Conservation (phyloP, 176 grass and related monocot species). For the Avena sativa region DNA sequence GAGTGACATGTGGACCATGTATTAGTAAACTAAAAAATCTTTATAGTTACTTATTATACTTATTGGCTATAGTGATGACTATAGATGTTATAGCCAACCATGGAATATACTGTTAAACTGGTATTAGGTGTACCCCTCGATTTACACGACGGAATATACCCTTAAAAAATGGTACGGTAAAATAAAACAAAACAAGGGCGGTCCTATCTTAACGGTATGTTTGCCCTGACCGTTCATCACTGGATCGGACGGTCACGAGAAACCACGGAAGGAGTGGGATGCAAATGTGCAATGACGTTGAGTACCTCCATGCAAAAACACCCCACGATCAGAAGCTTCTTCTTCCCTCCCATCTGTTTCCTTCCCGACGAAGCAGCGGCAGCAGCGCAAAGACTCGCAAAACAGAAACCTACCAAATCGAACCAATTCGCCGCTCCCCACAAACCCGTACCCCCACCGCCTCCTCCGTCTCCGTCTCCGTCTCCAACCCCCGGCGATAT, state of each 20-base stretch:
- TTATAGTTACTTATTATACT: too few relatives aligned
- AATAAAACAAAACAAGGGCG: background rate
- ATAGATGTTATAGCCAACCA: too few relatives aligned
- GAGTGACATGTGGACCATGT: too few relatives aligned
- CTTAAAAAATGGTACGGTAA: too few relatives aligned
- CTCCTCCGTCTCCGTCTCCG: background rate
- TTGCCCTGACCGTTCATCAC: background rate
- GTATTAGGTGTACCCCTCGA: too few relatives aligned
- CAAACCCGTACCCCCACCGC: background rate
- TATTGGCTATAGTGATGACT: too few relatives aligned
- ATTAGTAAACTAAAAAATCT: too few relatives aligned
- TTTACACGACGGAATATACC: too few relatives aligned
- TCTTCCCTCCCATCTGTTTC: constrained; percentile 24
- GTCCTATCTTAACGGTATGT: background rate
- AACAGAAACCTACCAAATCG: background rate
- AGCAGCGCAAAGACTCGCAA: constrained; percentile 13
- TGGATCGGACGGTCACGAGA: constrained; percentile 3
- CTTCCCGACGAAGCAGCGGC: constrained; percentile 35
- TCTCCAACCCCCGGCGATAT: background rate
- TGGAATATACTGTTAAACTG: too few relatives aligned
- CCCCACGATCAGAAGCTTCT: constrained; percentile 42
- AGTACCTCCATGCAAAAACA: background rate
- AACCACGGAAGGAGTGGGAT: background rate
- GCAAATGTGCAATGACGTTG: background rate
- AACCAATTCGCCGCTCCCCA: constrained; percentile 23